Conservation (phyloP, 305 asterid species). For the Fraxinus platypoda region DNA sequence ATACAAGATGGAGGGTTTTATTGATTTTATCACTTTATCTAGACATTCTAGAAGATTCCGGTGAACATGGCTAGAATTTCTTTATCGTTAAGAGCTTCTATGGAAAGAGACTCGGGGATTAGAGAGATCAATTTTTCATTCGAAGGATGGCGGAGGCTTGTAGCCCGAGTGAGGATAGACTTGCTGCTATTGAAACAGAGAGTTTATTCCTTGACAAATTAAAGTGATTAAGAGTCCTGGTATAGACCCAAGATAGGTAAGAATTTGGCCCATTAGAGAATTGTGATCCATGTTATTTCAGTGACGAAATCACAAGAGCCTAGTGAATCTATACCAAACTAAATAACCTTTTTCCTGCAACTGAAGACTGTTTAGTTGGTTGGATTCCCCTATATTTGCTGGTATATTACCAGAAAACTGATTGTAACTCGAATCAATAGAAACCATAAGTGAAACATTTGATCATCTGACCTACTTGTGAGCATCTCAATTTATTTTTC, state of each 20-base stretch:
- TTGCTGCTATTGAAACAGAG: no score
- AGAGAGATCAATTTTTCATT: constrained; percentile 56
- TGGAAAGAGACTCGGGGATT: constrained; percentile 55
- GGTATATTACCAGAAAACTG: constrained; percentile 67
- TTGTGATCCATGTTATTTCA: no score
- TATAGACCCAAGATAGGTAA: no score
- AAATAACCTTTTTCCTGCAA: no score
- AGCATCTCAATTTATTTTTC: no score
- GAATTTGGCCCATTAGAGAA: no score
- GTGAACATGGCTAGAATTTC: constrained; percentile 48
- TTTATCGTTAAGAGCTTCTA: constrained; percentile 50
- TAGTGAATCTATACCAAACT: no score
- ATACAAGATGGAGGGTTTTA: neutral
- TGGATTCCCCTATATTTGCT: constrained; percentile 46
- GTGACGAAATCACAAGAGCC: no score
- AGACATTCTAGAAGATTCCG: constrained; percentile 25
- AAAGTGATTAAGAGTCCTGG: no score
- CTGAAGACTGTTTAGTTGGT: no score
- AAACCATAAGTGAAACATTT: constrained; percentile 36
- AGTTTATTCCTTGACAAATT: no score
- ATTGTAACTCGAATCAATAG: constrained; percentile 56
- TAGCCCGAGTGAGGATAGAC: no score
- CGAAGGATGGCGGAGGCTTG: constrained; percentile 64
- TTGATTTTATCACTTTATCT: neutral
- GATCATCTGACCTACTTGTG: constrained; percentile 9